Conservation (phyloP, 352 stramenopile species). For the Globisporangium paroecandrum region DNA sequence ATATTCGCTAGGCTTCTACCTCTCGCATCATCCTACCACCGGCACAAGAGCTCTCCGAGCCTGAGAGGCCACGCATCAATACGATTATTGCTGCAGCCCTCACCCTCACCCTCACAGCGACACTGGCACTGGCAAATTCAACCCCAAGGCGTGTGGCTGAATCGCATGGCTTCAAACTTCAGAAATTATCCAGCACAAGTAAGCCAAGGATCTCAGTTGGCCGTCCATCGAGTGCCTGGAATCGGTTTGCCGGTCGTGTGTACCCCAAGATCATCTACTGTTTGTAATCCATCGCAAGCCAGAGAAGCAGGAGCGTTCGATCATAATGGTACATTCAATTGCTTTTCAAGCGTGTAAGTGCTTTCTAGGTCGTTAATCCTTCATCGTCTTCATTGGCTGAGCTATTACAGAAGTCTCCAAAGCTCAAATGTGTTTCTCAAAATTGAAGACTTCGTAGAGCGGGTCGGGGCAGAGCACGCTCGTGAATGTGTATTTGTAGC, state of each 20-base stretch:
- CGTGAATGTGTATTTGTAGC: constrained; percentile 12
- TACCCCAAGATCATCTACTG: not conserved
- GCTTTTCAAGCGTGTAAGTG: not conserved
- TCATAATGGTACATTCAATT: not conserved
- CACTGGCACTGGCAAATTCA: no score
- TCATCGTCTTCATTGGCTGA: not conserved
- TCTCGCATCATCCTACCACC: not conserved
- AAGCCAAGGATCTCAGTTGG: not conserved
- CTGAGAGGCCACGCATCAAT: not conserved
- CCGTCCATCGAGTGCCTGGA: not conserved
- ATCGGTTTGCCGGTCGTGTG: not conserved
- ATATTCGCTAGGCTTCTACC: not conserved
- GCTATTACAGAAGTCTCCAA: no score
- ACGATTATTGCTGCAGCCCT: not conserved
- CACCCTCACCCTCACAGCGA: not conserved
- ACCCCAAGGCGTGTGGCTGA: not conserved
- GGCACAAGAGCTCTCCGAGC: not conserved
- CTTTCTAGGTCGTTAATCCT: not conserved
- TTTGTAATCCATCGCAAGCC: not conserved
- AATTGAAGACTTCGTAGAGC: constrained; percentile 13
- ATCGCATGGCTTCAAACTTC: not conserved
- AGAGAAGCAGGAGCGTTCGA: not conserved
- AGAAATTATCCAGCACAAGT: not conserved
- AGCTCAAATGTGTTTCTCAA: constrained; percentile 12
- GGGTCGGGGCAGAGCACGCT: constrained; percentile 1